Conservation (phyloP, 352 stramenopile species). For the Aphanomyces euteiches region DNA sequence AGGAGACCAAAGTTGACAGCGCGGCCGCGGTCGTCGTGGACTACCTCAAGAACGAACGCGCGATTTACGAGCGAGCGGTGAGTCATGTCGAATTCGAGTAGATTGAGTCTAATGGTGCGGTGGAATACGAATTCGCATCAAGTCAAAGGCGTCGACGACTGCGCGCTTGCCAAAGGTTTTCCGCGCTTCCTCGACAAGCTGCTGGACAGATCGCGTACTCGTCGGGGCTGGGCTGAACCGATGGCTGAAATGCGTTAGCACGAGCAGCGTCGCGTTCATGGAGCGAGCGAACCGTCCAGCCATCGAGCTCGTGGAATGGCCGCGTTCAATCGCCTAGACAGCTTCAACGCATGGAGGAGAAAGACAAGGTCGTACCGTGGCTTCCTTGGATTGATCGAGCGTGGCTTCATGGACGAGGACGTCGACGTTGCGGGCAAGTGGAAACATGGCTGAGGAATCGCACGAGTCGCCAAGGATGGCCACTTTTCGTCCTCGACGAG, state of each 20-base stretch:
- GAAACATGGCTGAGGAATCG: conserved; percentile 68
- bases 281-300: conserved; percentile 64
- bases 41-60: neutral
- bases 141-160: conserved; percentile 70
- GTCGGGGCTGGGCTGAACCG: conserved; percentile 62
- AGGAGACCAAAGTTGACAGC: neutral
- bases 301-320: conserved; percentile 78
- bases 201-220: conserved; percentile 63
- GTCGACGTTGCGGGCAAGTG: conserved; percentile 71
- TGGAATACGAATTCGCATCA: conserved; percentile 73
- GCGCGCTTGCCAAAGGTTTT: conserved; percentile 57
- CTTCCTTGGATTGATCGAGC: conserved; percentile 42
- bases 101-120: conserved; percentile 31
- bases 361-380: neutral
- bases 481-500: conserved; percentile 60
- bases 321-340: conserved; percentile 53
- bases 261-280: conserved; percentile 74
- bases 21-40: neutral
- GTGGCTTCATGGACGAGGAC: conserved; percentile 87
- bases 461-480: conserved; percentile 74
- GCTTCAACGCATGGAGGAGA: conserved; percentile 47
- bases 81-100: neutral
- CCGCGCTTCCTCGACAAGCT: conserved; percentile 65
- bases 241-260: conserved; percentile 82
- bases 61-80: neutral